A percentile compares a stretch with the other conserved stretches of the same genome.
These are phyloP conservation scores for Geranium incanum DNA, from an alignment of 441 rosid species.

Conservation along the genomic window DNA sequence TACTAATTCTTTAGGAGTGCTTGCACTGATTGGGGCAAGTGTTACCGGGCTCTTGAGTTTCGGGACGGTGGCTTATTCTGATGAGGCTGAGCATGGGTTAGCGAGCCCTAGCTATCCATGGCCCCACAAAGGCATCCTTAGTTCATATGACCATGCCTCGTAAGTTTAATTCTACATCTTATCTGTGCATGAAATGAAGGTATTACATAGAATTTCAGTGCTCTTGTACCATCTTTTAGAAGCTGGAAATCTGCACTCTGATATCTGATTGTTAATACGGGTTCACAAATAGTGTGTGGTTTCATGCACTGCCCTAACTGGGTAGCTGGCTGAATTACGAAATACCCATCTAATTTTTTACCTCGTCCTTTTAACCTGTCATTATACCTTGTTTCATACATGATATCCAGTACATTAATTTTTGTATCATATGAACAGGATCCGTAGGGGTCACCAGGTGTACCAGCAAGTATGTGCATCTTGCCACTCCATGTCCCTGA, in stretches of 20 bases:
- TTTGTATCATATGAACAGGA: conserved; percentile 47
- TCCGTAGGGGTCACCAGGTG: conserved; percentile 99
- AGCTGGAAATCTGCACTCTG: not conserved
- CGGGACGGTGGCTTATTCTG: conserved; percentile 78
- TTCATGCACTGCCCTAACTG: not conserved
- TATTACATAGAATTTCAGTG: not conserved
- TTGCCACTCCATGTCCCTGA: conserved; percentile 95
- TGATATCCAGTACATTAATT: conserved; percentile 7
- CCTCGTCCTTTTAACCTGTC: not conserved
- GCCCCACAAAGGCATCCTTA: conserved; percentile 96
- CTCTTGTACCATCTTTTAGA: not conserved
- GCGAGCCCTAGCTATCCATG: conserved; percentile 83
- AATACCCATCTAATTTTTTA: not conserved
- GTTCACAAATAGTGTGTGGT: not conserved
- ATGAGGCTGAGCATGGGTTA: conserved; percentile 97
- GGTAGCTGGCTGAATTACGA: not conserved
- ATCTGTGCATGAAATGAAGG: no score
- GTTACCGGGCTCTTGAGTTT: conserved; percentile 74
- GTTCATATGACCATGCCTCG: conserved; percentile 99
- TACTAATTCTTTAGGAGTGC: conserved; percentile 43
- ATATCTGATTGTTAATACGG: not conserved
- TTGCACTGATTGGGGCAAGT: conserved; percentile 84
- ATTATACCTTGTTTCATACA: not conserved
- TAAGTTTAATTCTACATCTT: conserved; percentile 37
- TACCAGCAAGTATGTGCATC: conserved; percentile 98